Conservation (phyloP, 768 basidiomycete species). For the Lentinus brumalis region DNA sequence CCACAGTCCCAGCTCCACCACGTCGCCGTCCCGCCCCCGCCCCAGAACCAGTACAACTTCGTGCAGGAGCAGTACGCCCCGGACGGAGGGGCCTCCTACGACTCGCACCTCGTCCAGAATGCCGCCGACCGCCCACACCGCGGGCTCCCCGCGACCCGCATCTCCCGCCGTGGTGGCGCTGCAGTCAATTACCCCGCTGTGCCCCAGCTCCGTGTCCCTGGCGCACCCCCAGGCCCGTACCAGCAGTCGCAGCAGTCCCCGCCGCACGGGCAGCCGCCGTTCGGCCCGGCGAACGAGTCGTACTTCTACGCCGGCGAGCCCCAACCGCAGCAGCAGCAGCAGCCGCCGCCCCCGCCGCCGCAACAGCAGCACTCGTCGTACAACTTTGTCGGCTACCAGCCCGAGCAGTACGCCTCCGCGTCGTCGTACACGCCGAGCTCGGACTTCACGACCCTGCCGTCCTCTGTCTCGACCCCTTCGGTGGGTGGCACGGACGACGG, state of each 20-base stretch:
- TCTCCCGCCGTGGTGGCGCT: conserved; percentile 7
- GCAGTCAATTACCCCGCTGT: conserved; percentile 4
- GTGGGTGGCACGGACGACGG: conserved; percentile 19
- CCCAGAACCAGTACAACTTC: conserved; percentile 24
- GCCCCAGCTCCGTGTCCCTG: conserved; percentile 10
- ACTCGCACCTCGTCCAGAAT: conserved; percentile 9
- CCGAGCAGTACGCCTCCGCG: conserved; percentile 16
- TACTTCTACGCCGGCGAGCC: conserved; percentile 19
- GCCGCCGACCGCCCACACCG: conserved; percentile 18
- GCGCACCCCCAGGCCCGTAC: not conserved
- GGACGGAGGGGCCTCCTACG: conserved; percentile 4
- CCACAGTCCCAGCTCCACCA: conserved; percentile 14
- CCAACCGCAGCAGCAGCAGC: not conserved
- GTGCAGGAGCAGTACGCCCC: conserved; percentile 12
- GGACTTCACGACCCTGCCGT: conserved; percentile 17
- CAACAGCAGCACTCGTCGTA: not conserved
- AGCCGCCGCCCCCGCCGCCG: not conserved
- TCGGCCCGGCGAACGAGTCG: conserved; percentile 10
- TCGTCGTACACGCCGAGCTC: conserved; percentile 18
- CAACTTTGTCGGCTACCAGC: not conserved
- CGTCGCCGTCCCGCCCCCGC: conserved; percentile 8
- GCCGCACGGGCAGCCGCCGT: conserved; percentile 6
- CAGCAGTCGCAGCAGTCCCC: conserved; percentile 13
- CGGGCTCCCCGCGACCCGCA: conserved; percentile 12
- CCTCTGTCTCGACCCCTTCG: conserved; percentile 19